Evolutionary conservation across 176 grass and related monocot species (phyloP).

Genomic region (Eragrostis curvula): DNA sequence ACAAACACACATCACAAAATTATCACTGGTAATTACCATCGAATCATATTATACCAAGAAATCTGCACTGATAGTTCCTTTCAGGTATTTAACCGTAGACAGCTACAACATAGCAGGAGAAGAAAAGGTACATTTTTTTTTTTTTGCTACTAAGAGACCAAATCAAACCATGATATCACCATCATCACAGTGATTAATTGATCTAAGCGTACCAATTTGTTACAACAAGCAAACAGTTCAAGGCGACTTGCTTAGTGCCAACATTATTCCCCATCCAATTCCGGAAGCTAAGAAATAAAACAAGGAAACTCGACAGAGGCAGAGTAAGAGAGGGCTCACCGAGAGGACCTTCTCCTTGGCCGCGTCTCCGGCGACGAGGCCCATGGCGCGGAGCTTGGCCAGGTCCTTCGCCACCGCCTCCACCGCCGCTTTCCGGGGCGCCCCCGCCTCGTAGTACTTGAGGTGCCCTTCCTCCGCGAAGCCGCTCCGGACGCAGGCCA

Average conservation of each 20-base stretch:
- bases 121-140: neutral
- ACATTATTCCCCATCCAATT: neutral
- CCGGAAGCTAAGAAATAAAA: neutral
- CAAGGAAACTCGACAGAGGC: neutral
- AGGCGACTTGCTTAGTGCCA: neutral
- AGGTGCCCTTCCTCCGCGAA: slow-evolving; percentile 48
- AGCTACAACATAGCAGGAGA: neutral
- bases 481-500: slow-evolving; percentile 37
- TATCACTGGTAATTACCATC: neutral
- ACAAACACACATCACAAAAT: neutral
- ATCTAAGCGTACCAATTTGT: neutral
- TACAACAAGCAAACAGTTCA: neutral
- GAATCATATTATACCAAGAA: neutral
- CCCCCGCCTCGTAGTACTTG: slow-evolving; percentile 41
- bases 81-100: too few species aligned
- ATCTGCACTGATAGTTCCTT: neutral
- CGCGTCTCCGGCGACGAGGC: slow-evolving; percentile 32
- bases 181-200: neutral
- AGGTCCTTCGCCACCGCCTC: slow-evolving; percentile 49
- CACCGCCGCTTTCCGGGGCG: slow-evolving; percentile 41
- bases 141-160: neutral
- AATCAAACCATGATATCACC: neutral
- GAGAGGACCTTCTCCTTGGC: slow-evolving; percentile 51
- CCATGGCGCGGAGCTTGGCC: slow-evolving; percentile 34
- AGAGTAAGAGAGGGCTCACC: slow-evolving; percentile 5